Evolutionary conservation across 1,139 yeast genomes (phyloP).

Genomic region (Yarrowia galli): DNA sequence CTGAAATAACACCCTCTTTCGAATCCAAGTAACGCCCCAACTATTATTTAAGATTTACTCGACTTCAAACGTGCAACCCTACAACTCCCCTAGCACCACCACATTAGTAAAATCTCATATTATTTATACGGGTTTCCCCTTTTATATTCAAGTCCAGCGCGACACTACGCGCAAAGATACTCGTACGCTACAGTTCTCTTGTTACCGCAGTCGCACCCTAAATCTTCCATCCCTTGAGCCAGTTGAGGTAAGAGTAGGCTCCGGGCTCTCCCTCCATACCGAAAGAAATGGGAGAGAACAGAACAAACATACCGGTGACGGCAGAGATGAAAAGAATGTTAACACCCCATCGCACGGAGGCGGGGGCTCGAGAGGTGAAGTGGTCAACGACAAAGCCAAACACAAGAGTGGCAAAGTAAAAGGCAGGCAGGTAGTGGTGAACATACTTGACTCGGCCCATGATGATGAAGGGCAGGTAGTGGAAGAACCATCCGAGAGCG

Average conservation of each 20-base stretch:
- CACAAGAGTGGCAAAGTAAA: conserved; percentile 90
- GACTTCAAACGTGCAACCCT: too few relatives aligned
- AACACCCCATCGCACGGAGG: conserved; percentile 47
- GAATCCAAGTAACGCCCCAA: too few relatives aligned
- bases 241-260: conserved; percentile 73
- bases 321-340: conserved; percentile 58
- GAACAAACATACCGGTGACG: conserved; percentile 72
- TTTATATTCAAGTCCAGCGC: conserved; percentile 23
- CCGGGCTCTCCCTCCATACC: conserved; percentile 88
- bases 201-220: conserved; percentile 40
- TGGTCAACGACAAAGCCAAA: conserved; percentile 78
- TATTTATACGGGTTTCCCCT: conserved; percentile 29
- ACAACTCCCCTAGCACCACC: too few relatives aligned
- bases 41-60: too few relatives aligned
- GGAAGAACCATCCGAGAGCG: conserved; percentile 93
- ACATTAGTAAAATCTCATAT: conserved; percentile 1
- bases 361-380: conserved; percentile 55
- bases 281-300: conserved; percentile 78
- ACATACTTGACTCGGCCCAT: conserved; percentile 98
- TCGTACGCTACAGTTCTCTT: not conserved
- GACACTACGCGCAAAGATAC: not conserved
- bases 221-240: conserved; percentile 79
- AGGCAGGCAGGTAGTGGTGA: conserved; percentile 96
- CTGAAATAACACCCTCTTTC: too few relatives aligned
- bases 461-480: conserved; percentile 84